Evolutionary conservation across 2,329 filamentous ascomycete genomes (phyloP).

Genomic region (Calonectria pauciramosa): DNA sequence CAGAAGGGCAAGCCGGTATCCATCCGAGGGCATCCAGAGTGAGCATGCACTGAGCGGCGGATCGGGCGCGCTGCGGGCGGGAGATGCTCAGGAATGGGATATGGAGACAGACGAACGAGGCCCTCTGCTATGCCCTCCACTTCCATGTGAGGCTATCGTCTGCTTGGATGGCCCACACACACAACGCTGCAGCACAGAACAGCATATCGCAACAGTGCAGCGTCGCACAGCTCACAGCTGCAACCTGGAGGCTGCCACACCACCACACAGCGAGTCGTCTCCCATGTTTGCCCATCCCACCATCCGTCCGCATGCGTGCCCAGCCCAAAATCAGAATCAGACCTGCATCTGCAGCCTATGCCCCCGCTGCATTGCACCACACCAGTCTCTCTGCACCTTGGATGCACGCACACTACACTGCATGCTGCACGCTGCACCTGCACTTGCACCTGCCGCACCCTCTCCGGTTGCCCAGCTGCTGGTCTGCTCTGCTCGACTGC

Average conservation of each 20-base stretch:
- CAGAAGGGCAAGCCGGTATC: neutral
- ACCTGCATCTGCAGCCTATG: constrained; percentile 24
- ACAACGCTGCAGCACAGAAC: constrained; percentile 14
- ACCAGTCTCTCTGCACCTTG: constrained; percentile 18
- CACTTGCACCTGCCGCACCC: constrained; percentile 18
- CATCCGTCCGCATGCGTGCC: neutral
- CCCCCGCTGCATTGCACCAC: constrained; percentile 25
- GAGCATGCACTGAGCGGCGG: neutral
- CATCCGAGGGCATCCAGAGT: neutral
- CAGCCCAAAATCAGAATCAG: constrained; percentile 24
- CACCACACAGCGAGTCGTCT: constrained; percentile 15
- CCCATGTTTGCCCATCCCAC: constrained; percentile 7
- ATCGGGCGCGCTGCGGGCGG: neutral
- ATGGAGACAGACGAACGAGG: constrained; percentile 1
- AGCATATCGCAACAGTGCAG: constrained; percentile 15
- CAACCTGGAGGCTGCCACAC: constrained; percentile 8
- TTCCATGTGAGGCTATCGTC: constrained; percentile 12
- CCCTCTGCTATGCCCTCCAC: neutral
- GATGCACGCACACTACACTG: constrained; percentile 10
- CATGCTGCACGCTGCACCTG: constrained; percentile 13
- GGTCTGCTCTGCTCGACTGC: constrained; percentile 5
- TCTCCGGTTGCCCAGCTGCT: constrained; percentile 15
- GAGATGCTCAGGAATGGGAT: neutral
- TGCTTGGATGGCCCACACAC: constrained; percentile 10
- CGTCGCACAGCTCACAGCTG: constrained; percentile 18